phyloP scores from a whole-genome alignment of 345 rosid species.

The Clarkia xantiana region DNA sequence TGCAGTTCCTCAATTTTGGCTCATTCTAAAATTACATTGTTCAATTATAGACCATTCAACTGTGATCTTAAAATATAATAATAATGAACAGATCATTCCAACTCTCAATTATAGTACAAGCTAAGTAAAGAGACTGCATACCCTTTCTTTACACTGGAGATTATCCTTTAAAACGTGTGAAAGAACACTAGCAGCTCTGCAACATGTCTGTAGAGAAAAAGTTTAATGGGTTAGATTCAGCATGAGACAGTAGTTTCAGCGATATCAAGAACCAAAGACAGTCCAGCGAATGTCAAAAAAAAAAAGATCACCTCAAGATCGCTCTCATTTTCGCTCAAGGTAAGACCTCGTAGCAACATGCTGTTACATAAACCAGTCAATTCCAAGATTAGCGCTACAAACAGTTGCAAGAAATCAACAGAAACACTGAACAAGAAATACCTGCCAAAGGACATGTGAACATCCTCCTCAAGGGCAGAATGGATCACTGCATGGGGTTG shows the following conservation, averaged over 20 bases:
- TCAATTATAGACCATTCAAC: too few species aligned
- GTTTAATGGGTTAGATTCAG: background rate
- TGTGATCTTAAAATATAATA: too few species aligned
- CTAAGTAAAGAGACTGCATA: constrained; percentile 13
- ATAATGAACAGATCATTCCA: too few species aligned
- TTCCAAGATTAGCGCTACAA: background rate
- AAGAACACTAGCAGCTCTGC: constrained; percentile 94
- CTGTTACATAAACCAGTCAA: constrained; percentile 28
- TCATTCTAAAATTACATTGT: too few species aligned
- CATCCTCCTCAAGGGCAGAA: constrained; percentile 71
- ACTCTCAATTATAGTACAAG: too few species aligned
- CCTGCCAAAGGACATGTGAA: constrained; percentile 98
- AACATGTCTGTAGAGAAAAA: constrained; percentile 46
- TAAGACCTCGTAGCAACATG: constrained; percentile 80
- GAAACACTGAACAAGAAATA: constrained; percentile 11
- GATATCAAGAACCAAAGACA: background rate
- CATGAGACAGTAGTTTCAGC: background rate
- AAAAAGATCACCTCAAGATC: constrained; percentile 72
- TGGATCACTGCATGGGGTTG: constrained; percentile 45
- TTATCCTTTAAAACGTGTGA: constrained; percentile 78
- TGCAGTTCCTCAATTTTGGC: too few species aligned
- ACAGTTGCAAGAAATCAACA: background rate
- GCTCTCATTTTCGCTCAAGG: constrained; percentile 71
- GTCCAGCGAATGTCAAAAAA: too few species aligned
- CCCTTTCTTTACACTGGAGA: constrained; percentile 77